These are phyloP conservation scores for Polytrichum commune DNA, from an alignment of 225 moss, liverwort and hornwort genomes.

Conservation along the genomic window DNA sequence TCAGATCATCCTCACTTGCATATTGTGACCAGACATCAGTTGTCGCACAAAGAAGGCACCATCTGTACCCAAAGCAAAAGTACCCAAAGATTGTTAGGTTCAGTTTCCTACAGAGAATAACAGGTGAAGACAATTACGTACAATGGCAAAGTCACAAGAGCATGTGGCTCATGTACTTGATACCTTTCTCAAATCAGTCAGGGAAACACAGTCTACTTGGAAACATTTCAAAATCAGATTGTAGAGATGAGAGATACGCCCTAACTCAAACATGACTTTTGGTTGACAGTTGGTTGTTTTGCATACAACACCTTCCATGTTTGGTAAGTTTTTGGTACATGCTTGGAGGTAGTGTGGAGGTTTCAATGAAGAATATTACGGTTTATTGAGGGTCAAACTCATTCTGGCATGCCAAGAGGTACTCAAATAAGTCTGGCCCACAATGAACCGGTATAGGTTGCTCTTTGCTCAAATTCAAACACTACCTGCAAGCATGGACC, in stretches of 20 bases:
- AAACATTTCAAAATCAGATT: neutral
- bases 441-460: no score
- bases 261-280: neutral
- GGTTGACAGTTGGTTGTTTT: no score
- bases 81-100: no score
- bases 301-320: no score
- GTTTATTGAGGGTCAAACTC: neutral
- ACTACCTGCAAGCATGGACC: no score
- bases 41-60: constrained; percentile 72
- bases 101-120: neutral
- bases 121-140: neutral
- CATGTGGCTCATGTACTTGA: neutral
- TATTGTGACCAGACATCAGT: constrained; percentile 79
- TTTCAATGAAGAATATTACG: neutral
- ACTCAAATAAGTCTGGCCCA: no score
- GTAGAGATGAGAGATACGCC: neutral
- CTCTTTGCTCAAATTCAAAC: no score
- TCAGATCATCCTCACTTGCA: constrained; percentile 54
- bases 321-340: no score
- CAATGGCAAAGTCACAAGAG: neutral
- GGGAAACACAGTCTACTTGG: neutral
- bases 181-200: neutral
- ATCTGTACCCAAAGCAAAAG: constrained; percentile 38
- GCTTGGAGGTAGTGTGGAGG: neutral
- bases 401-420: no score